Evolutionary conservation across 257 asterid genomes (phyloP).

Genomic region (Nyctanthes arbortristis): DNA sequence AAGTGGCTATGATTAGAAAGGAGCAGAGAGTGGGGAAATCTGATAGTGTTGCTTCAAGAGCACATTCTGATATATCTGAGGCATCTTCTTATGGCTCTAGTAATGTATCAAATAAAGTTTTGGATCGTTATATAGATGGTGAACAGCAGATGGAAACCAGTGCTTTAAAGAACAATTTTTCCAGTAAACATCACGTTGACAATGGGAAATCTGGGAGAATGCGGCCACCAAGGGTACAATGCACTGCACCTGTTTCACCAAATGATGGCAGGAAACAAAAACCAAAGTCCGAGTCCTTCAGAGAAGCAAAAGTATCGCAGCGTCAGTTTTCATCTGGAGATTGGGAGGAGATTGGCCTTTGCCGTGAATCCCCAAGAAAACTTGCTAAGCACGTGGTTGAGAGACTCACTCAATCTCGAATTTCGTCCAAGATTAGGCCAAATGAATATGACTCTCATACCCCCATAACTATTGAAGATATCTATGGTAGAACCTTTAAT

Average conservation of each 20-base stretch:
- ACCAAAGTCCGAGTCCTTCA: constrained; percentile 79
- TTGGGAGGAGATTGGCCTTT: constrained; percentile 48
- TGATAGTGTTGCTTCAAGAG: constrained; percentile 36
- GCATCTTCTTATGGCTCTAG: constrained; percentile 77
- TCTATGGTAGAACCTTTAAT: constrained; percentile 53
- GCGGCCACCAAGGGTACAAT: constrained; percentile 59
- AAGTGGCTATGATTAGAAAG: constrained; percentile 37
- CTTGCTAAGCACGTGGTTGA: constrained; percentile 88
- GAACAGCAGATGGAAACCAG: constrained; percentile 67
- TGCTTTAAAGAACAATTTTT: constrained; percentile 35
- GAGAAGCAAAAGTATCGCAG: constrained; percentile 56
- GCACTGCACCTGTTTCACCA: constrained; percentile 45
- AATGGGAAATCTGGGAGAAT: constrained; percentile 44
- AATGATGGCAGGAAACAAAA: constrained; percentile 61
- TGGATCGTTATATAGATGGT: constrained; percentile 93
- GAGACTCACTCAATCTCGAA: constrained; percentile 84
- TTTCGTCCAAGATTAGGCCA: constrained; percentile 47
- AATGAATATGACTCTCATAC: constrained; percentile 52
- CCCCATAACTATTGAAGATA: constrained; percentile 92
- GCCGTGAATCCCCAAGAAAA: constrained; percentile 74
- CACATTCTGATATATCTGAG: constrained; percentile 67
- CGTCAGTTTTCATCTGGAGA: constrained; percentile 48
- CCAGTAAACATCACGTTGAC: constrained; percentile 41
- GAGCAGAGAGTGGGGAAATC: constrained; percentile 45
- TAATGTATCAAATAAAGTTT: constrained; percentile 67